A percentile compares a stretch with the other conserved stretches of the same genome.
Conservation (phyloP, 163 green algal genomes). For the Prototheca wickerhamii region DNA sequence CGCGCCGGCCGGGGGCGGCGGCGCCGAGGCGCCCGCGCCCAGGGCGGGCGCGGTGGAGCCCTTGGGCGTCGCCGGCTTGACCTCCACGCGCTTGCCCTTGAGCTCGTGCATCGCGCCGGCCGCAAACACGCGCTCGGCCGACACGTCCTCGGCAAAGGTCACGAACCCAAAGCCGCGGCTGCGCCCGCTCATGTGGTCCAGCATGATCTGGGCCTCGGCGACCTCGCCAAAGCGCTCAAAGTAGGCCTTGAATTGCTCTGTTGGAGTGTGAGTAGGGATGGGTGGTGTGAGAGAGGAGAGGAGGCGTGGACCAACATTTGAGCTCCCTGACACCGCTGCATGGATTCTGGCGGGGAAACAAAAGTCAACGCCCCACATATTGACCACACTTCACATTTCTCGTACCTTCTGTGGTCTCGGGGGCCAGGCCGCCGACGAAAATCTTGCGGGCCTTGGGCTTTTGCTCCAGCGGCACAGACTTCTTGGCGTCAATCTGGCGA, state of each 20-base stretch:
- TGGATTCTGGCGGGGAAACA: too few relatives aligned
- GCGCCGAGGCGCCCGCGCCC: not conserved
- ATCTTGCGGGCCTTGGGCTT: slow-evolving; percentile 69
- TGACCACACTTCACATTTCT: not conserved
- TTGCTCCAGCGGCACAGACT: slow-evolving; percentile 65
- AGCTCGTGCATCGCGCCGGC: slow-evolving; percentile 63
- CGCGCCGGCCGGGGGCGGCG: not conserved
- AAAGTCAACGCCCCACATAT: not conserved
- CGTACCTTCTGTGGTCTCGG: slow-evolving; percentile 74
- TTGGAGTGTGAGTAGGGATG: not conserved
- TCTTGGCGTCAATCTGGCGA: slow-evolving; percentile 86
- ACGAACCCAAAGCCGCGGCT: slow-evolving; percentile 82
- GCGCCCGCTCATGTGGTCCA: slow-evolving; percentile 63
- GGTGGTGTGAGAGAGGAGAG: too few relatives aligned
- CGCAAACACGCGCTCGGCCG: slow-evolving; percentile 56
- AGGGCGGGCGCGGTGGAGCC: slow-evolving; percentile 27
- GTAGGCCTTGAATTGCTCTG: slow-evolving; percentile 63
- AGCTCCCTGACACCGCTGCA: too few relatives aligned
- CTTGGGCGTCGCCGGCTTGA: slow-evolving; percentile 73
- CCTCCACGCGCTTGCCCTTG: slow-evolving; percentile 67
- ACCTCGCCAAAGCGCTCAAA: slow-evolving; percentile 68
- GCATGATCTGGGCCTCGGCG: slow-evolving; percentile 75
- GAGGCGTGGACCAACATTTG: too few relatives aligned
- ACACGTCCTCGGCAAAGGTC: slow-evolving; percentile 67
- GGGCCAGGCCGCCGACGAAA: slow-evolving; percentile 76